These are phyloP conservation scores for Coemansia sp. DNA, from an alignment of 192 early-diverging fungal genomes.

Conservation along the genomic window DNA sequence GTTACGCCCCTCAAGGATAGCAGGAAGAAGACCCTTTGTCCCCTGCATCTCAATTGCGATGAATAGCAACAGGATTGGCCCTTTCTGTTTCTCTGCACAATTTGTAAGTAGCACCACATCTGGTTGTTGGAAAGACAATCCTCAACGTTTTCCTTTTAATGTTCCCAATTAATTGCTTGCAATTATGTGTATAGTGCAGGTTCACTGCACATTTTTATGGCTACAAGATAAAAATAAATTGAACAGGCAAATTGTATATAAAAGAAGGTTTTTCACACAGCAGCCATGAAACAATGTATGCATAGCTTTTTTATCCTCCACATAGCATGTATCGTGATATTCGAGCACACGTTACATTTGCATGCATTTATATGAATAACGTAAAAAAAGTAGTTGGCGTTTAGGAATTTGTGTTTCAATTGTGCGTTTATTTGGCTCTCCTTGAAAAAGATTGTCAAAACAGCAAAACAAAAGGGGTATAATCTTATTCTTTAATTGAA, in stretches of 20 bases:
- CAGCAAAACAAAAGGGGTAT: too few relatives aligned
- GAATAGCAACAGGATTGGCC: background rate
- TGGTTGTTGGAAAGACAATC: background rate
- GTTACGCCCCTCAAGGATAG: background rate
- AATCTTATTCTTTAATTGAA: too few relatives aligned
- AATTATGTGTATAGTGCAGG: background rate
- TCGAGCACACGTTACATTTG: slow-evolving; percentile 1
- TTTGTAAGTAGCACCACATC: background rate
- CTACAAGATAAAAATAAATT: background rate
- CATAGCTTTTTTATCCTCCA: too few relatives aligned
- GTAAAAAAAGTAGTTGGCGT: background rate
- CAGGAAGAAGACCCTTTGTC: too few relatives aligned
- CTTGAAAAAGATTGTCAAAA: background rate
- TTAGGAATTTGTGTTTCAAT: background rate
- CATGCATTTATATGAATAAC: background rate
- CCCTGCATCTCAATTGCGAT: background rate
- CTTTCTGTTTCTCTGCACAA: background rate
- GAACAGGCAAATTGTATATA: too few relatives aligned
- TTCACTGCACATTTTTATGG: background rate
- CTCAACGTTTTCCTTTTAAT: background rate
- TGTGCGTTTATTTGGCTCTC: background rate
- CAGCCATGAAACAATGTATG: too few relatives aligned
- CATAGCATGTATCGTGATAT: background rate
- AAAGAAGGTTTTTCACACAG: too few relatives aligned
- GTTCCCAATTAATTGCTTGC: background rate